Evolutionary conservation across 148 eudicot genomes (phyloP).

Genomic region (Rhododendron henanense): DNA sequence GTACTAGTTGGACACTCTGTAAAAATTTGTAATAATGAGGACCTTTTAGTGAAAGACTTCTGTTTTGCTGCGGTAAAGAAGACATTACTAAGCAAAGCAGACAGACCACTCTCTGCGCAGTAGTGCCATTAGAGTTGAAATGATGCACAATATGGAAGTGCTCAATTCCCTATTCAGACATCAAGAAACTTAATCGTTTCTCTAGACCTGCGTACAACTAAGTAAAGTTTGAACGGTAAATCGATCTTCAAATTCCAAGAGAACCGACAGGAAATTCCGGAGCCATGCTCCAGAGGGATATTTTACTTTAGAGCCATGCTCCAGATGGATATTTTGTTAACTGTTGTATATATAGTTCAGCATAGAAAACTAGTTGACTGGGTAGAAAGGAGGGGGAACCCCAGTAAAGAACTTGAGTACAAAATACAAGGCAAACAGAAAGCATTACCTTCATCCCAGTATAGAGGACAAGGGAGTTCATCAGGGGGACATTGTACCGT

Average conservation of each 20-base stretch:
- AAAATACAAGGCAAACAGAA: slow-evolving; percentile 2
- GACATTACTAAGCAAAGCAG: not conserved
- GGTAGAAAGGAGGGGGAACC: not conserved
- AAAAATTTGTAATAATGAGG: not conserved
- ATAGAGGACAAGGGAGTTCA: slow-evolving; percentile 89
- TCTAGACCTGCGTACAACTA: not conserved
- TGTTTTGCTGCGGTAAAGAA: slow-evolving; percentile 36
- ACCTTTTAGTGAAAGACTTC: not conserved
- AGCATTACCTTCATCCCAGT: slow-evolving; percentile 77
- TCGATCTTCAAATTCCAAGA: too few species aligned
- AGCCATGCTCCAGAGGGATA: not conserved
- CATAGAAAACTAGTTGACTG: not conserved
- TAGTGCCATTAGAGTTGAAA: not conserved
- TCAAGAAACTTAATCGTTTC: not conserved
- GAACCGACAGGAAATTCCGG: not conserved
- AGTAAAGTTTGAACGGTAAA: too few species aligned
- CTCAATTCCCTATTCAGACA: not conserved
- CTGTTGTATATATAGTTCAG: not conserved
- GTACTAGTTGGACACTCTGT: not conserved
- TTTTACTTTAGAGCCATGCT: too few species aligned
- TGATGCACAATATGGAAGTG: not conserved
- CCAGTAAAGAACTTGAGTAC: not conserved
- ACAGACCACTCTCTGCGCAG: not conserved
- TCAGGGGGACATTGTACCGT: slow-evolving; percentile 85
- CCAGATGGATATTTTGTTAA: not conserved